Evolutionary conservation across 176 grass and related monocot genomes (phyloP), one percentile per base, ranked within the genome.

Genomic region (Aechmea fasciata): DNA sequence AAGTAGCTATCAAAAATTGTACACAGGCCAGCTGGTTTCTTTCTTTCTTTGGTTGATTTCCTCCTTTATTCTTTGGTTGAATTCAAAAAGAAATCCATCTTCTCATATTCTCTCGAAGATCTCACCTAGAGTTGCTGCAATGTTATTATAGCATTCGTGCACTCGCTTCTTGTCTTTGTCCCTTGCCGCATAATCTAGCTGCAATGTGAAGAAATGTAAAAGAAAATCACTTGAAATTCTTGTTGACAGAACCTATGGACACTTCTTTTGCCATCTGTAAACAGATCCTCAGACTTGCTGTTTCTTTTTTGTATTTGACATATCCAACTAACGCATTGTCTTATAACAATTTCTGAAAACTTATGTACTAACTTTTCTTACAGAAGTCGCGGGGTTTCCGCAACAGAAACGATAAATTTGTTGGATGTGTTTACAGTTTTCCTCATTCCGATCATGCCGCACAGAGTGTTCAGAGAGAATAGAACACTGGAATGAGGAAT

Each of bases 101-200:
- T 61, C 17, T 22, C n/a, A 61, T 9, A 61, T 61, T 20, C 15
- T 61, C 11, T 15, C 55, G 10, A 61, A 61, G 20, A 61, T 61
- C 17, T 61, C 55, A 61, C 11, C 13, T 18, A 61, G 55, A 61
- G 55, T 61, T 61, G 55, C 20, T 18, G 20, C 55, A 61, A 61
- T 61, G 15, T 22, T 61, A 9, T 61, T 19, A 22, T 61, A 61
- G 15, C 20, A 61, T 61, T 61, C 55, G n/a, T 61, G 55, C 20
- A 61, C 55, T 20, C 7, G 17, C 15, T 9, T 19, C 20, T 61
- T 5, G 55, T 61, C 55, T 22, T 61, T 14, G 14, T 61, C n/a
- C 20, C 55, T 61, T 3, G 55, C 55, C n/a, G 55, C 55, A 61
- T 61, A 61, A 22, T 61, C 55, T 61, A 61, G 55, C 55, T 61